phyloP scores from a whole-genome alignment of 306 rosid species.

The Quercus ilex region DNA sequence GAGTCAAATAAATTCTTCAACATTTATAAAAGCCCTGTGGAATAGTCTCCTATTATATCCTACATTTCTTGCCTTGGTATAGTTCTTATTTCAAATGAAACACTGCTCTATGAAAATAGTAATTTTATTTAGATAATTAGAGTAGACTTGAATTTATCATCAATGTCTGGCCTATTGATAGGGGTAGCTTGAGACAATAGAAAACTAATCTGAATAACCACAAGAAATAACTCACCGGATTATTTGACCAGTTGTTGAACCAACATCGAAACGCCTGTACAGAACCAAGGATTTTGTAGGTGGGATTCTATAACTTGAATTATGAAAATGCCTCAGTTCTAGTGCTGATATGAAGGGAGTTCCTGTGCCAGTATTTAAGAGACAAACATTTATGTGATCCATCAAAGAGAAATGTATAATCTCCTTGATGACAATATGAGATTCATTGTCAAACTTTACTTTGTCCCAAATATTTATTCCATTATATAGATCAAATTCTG shows the following conservation, averaged over 20 bases:
- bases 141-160: rapidly evolving
- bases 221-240: constrained; percentile 29
- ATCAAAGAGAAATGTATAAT: constrained; percentile 26
- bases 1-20: too few species aligned
- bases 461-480: constrained; percentile 39
- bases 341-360: constrained; percentile 57
- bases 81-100: neutral
- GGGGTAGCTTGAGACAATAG: too few species aligned
- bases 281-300: constrained; percentile 12
- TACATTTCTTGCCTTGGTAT: neutral
- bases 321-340: constrained; percentile 42
- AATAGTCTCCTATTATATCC: too few species aligned
- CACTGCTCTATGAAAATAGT: neutral
- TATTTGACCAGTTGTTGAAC: constrained; percentile 19
- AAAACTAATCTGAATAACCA: neutral
- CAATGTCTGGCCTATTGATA: neutral
- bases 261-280: constrained; percentile 24
- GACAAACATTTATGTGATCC: constrained; percentile 39
- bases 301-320: constrained; percentile 10
- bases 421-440: constrained; percentile 20
- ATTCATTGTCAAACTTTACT: neutral
- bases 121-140: neutral
- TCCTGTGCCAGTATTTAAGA: constrained; percentile 34
- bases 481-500: constrained; percentile 29
- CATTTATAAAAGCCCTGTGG: too few species aligned